Percentiles rank a stretch among this genome's conserved stretches.
These are phyloP conservation scores for Daldinia childiae DNA, from an alignment of 495 filamentous ascomycete species.

Conservation along the genomic window DNA sequence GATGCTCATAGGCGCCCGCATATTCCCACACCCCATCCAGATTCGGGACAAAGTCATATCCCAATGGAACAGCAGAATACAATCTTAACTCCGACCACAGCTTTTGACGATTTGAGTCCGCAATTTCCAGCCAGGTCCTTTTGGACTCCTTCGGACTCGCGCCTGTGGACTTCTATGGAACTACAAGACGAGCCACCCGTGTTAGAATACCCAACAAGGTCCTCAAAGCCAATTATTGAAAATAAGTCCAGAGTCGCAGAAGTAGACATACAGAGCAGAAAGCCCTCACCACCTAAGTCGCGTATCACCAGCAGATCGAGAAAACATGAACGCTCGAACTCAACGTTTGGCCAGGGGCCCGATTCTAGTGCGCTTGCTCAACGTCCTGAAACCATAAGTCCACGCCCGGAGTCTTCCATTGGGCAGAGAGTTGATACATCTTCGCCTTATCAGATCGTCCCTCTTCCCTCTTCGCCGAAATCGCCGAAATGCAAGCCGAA, in stretches of 20 bases:
- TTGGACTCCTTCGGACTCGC: constrained; percentile 10
- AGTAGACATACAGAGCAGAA: not conserved
- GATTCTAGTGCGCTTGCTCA: not conserved
- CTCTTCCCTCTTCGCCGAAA: not conserved
- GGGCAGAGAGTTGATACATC: constrained; percentile 3
- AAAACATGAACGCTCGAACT: not conserved
- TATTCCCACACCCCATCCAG: constrained; percentile 14
- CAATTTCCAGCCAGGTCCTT: constrained; percentile 7
- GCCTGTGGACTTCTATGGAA: not conserved
- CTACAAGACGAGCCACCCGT: not conserved
- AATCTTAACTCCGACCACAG: constrained; percentile 6
- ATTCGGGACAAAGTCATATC: not conserved
- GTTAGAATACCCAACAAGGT: not conserved
- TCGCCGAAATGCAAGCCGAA: constrained; percentile 11
- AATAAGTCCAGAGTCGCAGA: not conserved
- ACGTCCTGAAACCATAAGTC: not conserved
- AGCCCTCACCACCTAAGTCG: constrained; percentile 1
- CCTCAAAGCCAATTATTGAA: not conserved
- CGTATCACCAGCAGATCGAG: not conserved
- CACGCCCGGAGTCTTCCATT: not conserved
- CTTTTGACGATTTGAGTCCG: constrained; percentile 17
- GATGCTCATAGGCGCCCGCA: constrained; percentile 11
- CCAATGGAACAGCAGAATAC: constrained; percentile 6
- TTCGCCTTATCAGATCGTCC: constrained; percentile 7
- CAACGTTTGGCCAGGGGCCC: not conserved